A percentile compares a stretch with the other conserved stretches of the same genome.
phyloP scores from a whole-genome alignment of 108 stramenopile genomes.

The Mediolabrus comicus region DNA sequence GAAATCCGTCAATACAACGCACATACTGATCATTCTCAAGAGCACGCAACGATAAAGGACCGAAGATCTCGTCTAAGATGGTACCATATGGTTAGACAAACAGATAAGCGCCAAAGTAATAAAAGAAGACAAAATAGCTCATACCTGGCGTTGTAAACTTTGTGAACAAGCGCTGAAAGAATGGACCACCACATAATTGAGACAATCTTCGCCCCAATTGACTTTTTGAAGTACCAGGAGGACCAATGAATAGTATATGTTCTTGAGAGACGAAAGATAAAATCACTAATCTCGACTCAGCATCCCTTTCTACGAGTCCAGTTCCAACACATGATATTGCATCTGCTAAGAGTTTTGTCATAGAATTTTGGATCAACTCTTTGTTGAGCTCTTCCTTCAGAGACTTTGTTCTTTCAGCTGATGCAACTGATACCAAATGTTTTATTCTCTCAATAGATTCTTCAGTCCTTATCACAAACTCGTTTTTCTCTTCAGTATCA shows the following conservation, averaged over 20 bases:
- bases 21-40: conserved; percentile 75
- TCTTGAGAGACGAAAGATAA: conserved; percentile 66
- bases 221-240: conserved; percentile 53
- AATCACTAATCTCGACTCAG: conserved; percentile 64
- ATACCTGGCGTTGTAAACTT: conserved; percentile 64
- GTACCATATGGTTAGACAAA: no score
- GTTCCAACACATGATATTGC: conserved; percentile 49
- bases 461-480: conserved; percentile 28
- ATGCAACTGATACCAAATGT: conserved; percentile 1
- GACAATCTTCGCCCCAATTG: conserved; percentile 61
- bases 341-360: conserved; percentile 24
- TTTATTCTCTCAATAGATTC: conserved; percentile 19
- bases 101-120: no score
- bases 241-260: conserved; percentile 63
- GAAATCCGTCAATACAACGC: conserved; percentile 63
- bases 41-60: conserved; percentile 59
- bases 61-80: conserved; percentile 53
- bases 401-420: conserved; percentile 4
- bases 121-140: no score
- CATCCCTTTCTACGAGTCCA: conserved; percentile 70
- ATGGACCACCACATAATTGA: conserved; percentile 58
- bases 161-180: conserved; percentile 76
- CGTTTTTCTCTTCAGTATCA: background rate
- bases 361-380: conserved; percentile 23
- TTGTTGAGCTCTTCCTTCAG: conserved; percentile 6